Evolutionary conservation across 768 basidiomycete genomes (phyloP), one percentile per base, ranked within the genome.

Genomic region (Myochromella boudieri): DNA sequence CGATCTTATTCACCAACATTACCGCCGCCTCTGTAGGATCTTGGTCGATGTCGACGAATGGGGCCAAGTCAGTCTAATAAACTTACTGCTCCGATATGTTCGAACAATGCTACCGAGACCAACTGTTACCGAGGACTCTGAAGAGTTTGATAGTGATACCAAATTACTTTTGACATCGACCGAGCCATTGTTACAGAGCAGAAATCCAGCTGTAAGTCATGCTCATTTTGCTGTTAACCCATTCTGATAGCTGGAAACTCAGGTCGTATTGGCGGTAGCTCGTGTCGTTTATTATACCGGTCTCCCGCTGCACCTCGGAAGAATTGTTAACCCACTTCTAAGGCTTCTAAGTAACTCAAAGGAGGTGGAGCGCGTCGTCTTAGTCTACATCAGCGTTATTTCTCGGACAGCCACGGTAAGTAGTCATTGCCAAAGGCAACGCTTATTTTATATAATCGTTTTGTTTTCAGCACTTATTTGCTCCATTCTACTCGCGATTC

Each of bases 1-100:
- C 10, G 92, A 95, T 59, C 80, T 97, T 10, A 66, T 99, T 1
- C 97, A 99, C 59, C 77, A 78, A 14, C 90, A 97, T 55, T 99
- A 90, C 57, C 76, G 95, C 18, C 81, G 90, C 21, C 70, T 94
- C 24, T 97, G 93, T 60, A 76, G 77, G 33, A 71, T 88, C n/a
- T 70, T 98, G 2, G 76, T 92, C 26, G 94, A 99, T 57, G 84
- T 87, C 3, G 97, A 99, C 57, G 95, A 97, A 63, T 99, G 97
- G 97, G 94, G 93, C 0, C 97, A 97, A 64, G 80, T 87, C 5
- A 80, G 85, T 37, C 65, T 93, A 15, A 73, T 95, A 50, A 78
- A 85, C 34, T 73, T 98, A 11, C 75, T 99, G 25, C 67, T 84
- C 45, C 73, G 89, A 48, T 99, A 99, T 61, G 89, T 81, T 2